Conservation (phyloP, 176 grass and related monocot genomes). For the Carex cristatella region DNA sequence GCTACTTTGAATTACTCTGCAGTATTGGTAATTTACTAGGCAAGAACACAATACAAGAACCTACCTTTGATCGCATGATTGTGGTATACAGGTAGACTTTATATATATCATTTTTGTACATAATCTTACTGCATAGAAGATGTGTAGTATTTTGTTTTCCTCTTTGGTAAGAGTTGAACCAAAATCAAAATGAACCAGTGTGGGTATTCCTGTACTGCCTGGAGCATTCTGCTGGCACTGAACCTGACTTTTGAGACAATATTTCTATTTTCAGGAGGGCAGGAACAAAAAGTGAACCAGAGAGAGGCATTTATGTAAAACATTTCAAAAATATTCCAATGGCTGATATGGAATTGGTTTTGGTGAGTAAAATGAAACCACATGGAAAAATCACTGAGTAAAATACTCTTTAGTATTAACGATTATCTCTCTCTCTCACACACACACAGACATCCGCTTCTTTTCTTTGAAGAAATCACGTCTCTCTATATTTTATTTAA, state of each 20-base stretch:
- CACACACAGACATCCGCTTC: not conserved
- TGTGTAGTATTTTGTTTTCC: not conserved
- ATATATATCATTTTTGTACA: not conserved
- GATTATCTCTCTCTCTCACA: not conserved
- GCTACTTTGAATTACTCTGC: conserved; percentile 13
- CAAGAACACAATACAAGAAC: conserved; percentile 85
- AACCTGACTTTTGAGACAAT: not conserved
- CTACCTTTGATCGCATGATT: conserved; percentile 99
- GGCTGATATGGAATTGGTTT: conserved; percentile 98
- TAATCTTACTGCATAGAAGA: not conserved
- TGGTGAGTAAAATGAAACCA: conserved; percentile 41
- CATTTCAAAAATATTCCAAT: conserved; percentile 99
- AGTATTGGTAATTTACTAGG: conserved; percentile 71
- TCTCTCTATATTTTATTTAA: not conserved
- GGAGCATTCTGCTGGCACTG: not conserved
- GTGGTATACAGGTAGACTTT: conserved; percentile 83
- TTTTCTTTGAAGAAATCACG: not conserved
- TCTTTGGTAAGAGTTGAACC: not conserved
- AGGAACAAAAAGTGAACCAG: conserved; percentile 43
- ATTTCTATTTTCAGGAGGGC: conserved; percentile 49
- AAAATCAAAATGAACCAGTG: conserved; percentile 13
- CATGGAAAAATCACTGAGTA: not conserved
- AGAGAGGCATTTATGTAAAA: conserved; percentile 86
- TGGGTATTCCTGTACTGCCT: not conserved
- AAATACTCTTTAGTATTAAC: not conserved